These are phyloP conservation scores for Myriosclerotinia curreyana DNA, from an alignment of 2,329 filamentous ascomycete species.

Conservation along the genomic window DNA sequence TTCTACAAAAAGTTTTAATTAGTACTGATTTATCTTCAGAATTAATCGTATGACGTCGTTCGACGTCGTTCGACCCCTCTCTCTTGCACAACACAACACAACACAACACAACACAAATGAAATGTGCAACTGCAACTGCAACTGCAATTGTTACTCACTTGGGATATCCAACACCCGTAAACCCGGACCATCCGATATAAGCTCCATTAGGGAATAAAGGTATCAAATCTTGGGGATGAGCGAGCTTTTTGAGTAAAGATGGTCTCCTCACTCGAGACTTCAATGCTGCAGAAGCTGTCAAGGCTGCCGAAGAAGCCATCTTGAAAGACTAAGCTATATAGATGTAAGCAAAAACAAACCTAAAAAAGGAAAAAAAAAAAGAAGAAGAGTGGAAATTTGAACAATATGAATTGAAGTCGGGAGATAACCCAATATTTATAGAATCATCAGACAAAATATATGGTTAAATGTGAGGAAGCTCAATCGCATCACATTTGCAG, in stretches of 20 bases:
- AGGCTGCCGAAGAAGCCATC: slow-evolving; percentile 34
- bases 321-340: slow-evolving; percentile 4
- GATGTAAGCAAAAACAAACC: background rate
- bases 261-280: slow-evolving; percentile 73
- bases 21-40: slow-evolving; percentile 5
- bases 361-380: background rate
- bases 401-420: background rate
- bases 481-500: background rate
- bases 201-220: slow-evolving; percentile 77
- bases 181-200: slow-evolving; percentile 90
- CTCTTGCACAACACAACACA: background rate
- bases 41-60: background rate
- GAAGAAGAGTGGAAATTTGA: background rate
- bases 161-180: slow-evolving; percentile 86
- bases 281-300: slow-evolving; percentile 50
- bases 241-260: slow-evolving; percentile 76
- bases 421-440: slow-evolving; percentile 10
- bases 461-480: background rate
- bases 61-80: background rate
- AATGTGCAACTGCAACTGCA: background rate
- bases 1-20: slow-evolving; percentile 49
- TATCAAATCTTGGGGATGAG: slow-evolving; percentile 74
- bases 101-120: too few species aligned
- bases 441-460: background rate
- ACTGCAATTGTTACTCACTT: slow-evolving; percentile 55